Evolutionary conservation across 169 alveolate genomes (phyloP).

Genomic region (Plasmodium gallinaceum): DNA sequence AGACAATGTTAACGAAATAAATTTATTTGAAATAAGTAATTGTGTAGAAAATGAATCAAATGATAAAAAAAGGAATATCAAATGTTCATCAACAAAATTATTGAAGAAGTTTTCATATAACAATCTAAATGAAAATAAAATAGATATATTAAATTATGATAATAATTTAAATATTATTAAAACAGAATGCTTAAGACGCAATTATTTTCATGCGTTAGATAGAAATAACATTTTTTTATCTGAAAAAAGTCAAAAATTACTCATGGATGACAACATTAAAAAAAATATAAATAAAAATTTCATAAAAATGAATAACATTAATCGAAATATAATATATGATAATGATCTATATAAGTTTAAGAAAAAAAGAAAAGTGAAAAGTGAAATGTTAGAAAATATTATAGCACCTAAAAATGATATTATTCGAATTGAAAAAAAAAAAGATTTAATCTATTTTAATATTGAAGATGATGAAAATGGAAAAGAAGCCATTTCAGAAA

Average conservation of each 20-base stretch:
- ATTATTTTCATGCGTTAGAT: conserved; percentile 9
- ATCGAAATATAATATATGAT: background rate
- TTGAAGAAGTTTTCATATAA: conserved; percentile 9
- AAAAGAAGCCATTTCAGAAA: background rate
- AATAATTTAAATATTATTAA: conserved; percentile 1
- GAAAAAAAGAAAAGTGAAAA: conserved; percentile 2
- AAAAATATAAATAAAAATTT: background rate
- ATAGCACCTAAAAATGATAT: background rate
- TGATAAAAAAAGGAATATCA: background rate
- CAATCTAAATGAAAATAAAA: conserved; percentile 9
- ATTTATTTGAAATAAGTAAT: conserved; percentile 12
- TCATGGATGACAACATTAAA: background rate
- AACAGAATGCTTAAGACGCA: conserved; percentile 10
- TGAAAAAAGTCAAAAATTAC: background rate
- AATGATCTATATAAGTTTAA: background rate
- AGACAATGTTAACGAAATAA: conserved; percentile 4
- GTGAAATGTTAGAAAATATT: background rate
- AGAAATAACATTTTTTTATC: conserved; percentile 19
- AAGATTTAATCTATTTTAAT: too few relatives aligned
- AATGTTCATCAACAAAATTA: background rate
- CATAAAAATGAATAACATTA: background rate
- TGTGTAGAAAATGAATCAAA: background rate
- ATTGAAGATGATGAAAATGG: background rate
- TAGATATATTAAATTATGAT: conserved; percentile 8
- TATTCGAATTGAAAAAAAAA: background rate